These are phyloP conservation scores for Ceratopteris richardii DNA, from an alignment of 75 land plant species.

Conservation along the genomic window DNA sequence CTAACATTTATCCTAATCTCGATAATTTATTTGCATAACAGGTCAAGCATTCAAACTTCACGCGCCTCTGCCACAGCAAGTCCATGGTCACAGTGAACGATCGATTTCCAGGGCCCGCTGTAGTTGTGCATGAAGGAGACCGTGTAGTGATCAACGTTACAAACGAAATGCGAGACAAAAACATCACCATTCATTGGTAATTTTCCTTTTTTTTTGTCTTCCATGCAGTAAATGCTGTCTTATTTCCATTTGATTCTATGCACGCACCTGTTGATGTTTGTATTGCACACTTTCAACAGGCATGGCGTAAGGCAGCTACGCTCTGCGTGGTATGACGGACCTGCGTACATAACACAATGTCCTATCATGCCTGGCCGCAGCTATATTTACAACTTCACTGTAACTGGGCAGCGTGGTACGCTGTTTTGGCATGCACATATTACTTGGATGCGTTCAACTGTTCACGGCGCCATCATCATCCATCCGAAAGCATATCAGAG, in stretches of 20 bases:
- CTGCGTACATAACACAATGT: constrained; percentile 60
- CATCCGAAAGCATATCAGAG: constrained; percentile 25
- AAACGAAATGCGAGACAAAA: constrained; percentile 34
- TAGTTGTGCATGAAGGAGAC: constrained; percentile 56
- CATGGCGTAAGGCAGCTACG: constrained; percentile 52
- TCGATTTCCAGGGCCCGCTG: constrained; percentile 54
- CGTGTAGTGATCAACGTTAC: constrained; percentile 33
- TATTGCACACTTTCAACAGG: constrained; percentile 25
- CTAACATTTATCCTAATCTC: no score
- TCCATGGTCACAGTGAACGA: constrained; percentile 47
- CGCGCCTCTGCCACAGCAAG: constrained; percentile 47
- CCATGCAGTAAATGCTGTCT: no score
- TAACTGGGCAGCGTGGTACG: constrained; percentile 51
- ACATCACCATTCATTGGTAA: constrained; percentile 56
- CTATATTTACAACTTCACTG: constrained; percentile 48
- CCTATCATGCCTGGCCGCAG: constrained; percentile 47
- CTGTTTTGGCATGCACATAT: constrained; percentile 63
- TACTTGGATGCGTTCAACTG: constrained; percentile 47
- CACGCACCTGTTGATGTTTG: no score
- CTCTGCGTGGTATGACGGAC: constrained; percentile 59
- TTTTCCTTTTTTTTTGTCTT: neutral
- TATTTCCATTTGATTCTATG: no score
- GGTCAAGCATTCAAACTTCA: constrained; percentile 43
- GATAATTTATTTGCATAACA: constrained; percentile 11
- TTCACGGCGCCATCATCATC: constrained; percentile 52